Evolutionary conservation across 306 rosid species (phyloP), one percentile per base, ranked within the genome.

Genomic region (Biancaea sappan): DNA sequence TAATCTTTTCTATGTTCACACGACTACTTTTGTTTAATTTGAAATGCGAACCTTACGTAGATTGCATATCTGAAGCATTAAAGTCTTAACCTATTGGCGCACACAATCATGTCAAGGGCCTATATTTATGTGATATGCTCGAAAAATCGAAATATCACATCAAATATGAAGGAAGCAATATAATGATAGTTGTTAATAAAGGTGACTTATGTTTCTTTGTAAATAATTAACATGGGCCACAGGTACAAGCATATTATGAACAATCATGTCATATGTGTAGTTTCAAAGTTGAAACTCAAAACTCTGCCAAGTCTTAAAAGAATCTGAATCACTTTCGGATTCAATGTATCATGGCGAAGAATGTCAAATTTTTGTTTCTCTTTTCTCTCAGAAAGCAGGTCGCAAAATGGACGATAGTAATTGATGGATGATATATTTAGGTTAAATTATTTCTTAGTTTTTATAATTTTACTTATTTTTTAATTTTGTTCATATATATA

Each of bases 331-430:
- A 65, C n/a, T n/a, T n/a, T n/a, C n/a, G n/a, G 53, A 41, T 65
- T 43, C 70, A 65, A 22, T 65, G 70, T 29, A 65, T 40, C 22
- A 9, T 24, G 53, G 70, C 14, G 25, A 32, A 32, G 13, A 65
- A 65, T 65, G 37, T 65, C 70, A 13, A 65, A 12, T 65, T 29
- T 40, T 22, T 64, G 69, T 59, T 14, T 31, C 65, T 59, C 41
- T 9, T 24, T 64, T 64, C 52, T 64, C 47, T 38, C 31, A 64
- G 6, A 64, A 64, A 64, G 69, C 32, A 21, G 52, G 21, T 40
- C 52, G 22, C 51, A 40, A 28, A 26, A 64, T 40, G 69, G 69
- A 64, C 69, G 34, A 63, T 32, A 22, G 22, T 14, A 24, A 64
- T 38, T 35, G 0, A 31, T 57, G 21, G 15, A 56, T 0, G n/a